phyloP scores from a whole-genome alignment of 116 monocot genomes.

The Posidonia oceanica region DNA sequence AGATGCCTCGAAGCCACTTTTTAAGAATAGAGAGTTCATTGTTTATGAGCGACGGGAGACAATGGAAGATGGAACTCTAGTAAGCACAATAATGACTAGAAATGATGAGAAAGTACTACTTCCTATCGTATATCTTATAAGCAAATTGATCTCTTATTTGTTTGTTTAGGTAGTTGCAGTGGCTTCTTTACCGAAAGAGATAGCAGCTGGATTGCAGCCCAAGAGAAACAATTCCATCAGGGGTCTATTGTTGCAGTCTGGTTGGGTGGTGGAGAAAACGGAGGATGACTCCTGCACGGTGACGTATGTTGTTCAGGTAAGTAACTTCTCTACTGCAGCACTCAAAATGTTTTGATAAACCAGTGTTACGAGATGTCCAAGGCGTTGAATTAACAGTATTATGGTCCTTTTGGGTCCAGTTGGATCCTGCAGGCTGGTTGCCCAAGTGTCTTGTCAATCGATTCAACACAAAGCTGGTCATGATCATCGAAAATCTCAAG shows the following conservation, averaged over 20 bases:
- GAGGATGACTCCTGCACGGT: conserved; percentile 67
- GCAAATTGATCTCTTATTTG: no score
- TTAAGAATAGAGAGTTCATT: conserved; percentile 78
- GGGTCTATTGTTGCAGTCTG: conserved; percentile 71
- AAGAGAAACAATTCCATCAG: conserved; percentile 45
- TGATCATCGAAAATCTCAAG: conserved; percentile 66
- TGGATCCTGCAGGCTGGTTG: conserved; percentile 92
- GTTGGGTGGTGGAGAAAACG: conserved; percentile 84
- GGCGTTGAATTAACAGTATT: no score
- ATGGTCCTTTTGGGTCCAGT: conserved; percentile 17
- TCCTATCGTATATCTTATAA: no score
- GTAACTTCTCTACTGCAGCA: background rate
- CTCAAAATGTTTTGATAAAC: no score
- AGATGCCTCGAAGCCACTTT: conserved; percentile 50
- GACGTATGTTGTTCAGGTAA: conserved; percentile 80
- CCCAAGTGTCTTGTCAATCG: conserved; percentile 74
- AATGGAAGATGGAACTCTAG: conserved; percentile 84
- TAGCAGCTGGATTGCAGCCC: conserved; percentile 68
- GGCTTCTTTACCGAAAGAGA: conserved; percentile 84
- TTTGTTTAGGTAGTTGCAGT: conserved; percentile 65
- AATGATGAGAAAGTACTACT: no score
- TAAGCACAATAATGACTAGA: conserved; percentile 9
- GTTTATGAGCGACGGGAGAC: conserved; percentile 79
- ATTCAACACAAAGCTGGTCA: conserved; percentile 75
- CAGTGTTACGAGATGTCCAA: no score